Conservation (phyloP, 83 land plant species). For the Picea mariana region DNA sequence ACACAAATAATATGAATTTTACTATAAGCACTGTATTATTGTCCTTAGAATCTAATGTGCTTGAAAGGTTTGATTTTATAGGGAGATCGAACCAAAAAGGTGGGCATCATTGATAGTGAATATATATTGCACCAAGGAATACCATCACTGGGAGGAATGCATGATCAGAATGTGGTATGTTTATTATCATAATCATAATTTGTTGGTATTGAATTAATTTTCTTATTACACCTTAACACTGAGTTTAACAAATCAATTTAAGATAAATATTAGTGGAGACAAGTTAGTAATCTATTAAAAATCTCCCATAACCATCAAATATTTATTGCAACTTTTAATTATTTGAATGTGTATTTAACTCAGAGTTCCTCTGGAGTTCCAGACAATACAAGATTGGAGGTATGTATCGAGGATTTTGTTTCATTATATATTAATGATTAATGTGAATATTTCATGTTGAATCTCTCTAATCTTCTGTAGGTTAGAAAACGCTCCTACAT, state of each 20-base stretch:
- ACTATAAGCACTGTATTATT: no score
- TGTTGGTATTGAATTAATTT: neutral
- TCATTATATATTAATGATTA: no score
- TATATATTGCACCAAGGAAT: slow-evolving; percentile 67
- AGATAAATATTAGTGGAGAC: neutral
- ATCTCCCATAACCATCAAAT: neutral
- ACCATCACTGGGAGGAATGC: slow-evolving; percentile 59
- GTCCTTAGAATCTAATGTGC: neutral
- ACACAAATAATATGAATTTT: neutral
- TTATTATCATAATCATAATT: neutral
- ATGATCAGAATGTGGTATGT: slow-evolving; percentile 29
- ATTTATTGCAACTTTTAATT: neutral
- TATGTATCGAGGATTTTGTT: neutral
- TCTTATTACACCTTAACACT: neutral
- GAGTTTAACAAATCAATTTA: neutral
- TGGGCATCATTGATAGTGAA: slow-evolving; percentile 74
- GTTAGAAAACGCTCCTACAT: slow-evolving; percentile 23
- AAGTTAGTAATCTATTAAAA: neutral
- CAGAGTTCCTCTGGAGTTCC: neutral
- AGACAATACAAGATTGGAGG: neutral
- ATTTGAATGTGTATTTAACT: neutral
- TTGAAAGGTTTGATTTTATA: slow-evolving; percentile 18
- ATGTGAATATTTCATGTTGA: neutral
- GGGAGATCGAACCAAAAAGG: slow-evolving; percentile 64
- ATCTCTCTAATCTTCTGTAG: slow-evolving; percentile 3